Conservation (phyloP, 2,329 filamentous ascomycete genomes). For the Hypoxylon sp. region DNA sequence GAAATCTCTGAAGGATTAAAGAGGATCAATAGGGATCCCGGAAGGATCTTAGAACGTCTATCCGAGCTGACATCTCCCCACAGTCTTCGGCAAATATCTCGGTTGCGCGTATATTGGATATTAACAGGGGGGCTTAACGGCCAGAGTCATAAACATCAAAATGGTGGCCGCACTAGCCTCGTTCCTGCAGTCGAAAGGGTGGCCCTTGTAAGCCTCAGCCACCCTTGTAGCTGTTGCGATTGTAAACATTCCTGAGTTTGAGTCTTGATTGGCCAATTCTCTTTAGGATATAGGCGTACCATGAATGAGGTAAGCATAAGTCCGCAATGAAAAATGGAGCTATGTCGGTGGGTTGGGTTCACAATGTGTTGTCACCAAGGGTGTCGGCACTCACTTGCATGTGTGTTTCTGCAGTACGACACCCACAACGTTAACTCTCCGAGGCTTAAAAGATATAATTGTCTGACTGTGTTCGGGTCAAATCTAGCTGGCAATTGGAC, state of each 20-base stretch:
- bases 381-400: neutral
- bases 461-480: neutral
- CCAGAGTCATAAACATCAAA: neutral
- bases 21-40: constrained; percentile 3
- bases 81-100: constrained; percentile 4
- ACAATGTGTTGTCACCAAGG: neutral
- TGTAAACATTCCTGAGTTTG: neutral
- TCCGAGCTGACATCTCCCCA: neutral
- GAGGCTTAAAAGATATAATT: neutral
- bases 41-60: neutral
- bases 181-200: neutral
- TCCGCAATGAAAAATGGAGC: neutral
- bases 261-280: neutral
- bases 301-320: neutral
- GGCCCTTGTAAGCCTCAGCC: neutral
- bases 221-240: neutral
- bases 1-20: neutral
- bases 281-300: neutral
- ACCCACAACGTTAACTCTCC: neutral
- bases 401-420: neutral
- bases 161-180: neutral
- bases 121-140: neutral
- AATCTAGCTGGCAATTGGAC: neutral
- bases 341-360: neutral
- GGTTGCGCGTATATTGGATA: neutral